phyloP scores from a whole-genome alignment of 1,284 basidiomycete genomes.

The Puccinia polysora region DNA sequence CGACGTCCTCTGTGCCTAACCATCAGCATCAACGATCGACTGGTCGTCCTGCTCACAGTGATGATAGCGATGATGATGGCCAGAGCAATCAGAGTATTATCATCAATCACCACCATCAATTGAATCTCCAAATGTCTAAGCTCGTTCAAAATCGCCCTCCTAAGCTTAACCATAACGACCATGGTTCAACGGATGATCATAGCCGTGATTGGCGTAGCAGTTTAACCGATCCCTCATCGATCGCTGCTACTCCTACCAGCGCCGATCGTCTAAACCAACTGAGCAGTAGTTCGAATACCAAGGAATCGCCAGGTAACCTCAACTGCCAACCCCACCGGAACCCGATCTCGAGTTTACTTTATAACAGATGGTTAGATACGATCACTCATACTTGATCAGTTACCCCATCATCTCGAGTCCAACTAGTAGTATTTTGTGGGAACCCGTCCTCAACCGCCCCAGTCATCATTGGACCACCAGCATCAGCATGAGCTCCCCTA shows the following conservation, averaged over 20 bases:
- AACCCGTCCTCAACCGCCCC: too few relatives aligned
- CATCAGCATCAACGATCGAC: not conserved
- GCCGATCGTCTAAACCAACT: too few relatives aligned
- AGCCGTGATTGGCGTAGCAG: too few relatives aligned
- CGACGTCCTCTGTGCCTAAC: not conserved
- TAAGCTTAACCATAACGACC: too few relatives aligned
- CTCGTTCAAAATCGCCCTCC: not conserved
- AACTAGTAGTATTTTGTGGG: too few relatives aligned
- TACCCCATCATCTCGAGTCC: not conserved
- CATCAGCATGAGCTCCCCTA: too few relatives aligned
- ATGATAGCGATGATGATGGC: not conserved
- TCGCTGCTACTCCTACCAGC: not conserved
- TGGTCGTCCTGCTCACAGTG: not conserved
- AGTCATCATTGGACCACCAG: too few relatives aligned
- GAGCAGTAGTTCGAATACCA: too few relatives aligned
- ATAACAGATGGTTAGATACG: conserved; percentile 5
- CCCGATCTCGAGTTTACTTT: not conserved
- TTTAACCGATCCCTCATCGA: too few relatives aligned
- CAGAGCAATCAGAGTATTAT: not conserved
- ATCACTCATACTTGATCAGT: not conserved
- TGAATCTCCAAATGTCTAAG: too few relatives aligned
- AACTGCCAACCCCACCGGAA: not conserved
- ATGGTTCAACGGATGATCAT: too few relatives aligned
- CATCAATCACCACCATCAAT: not conserved
- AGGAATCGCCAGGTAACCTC: too few relatives aligned